Conservation (phyloP, 1,284 basidiomycete species). For the Cryptococcus sp. region DNA sequence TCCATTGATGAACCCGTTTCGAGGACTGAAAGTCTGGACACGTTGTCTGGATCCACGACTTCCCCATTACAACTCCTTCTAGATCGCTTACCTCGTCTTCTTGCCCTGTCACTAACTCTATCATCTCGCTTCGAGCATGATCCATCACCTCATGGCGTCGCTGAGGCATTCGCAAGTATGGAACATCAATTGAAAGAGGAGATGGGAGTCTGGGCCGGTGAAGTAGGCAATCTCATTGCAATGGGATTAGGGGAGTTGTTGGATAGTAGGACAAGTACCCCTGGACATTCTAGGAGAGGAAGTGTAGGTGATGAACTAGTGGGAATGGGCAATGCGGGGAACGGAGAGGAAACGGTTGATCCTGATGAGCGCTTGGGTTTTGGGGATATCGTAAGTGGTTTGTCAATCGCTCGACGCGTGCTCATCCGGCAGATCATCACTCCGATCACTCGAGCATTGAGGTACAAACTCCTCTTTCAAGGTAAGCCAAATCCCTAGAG, state of each 20-base stretch:
- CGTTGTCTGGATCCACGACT: neutral
- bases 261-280: slow-evolving; percentile 7
- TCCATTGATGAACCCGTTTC: too few species aligned
- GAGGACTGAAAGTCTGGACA: too few species aligned
- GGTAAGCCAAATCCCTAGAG: slow-evolving; percentile 6
- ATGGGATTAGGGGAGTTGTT: slow-evolving; percentile 14
- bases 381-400: slow-evolving; percentile 21
- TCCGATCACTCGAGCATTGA: slow-evolving; percentile 26
- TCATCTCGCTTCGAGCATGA: slow-evolving; percentile 25
- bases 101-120: slow-evolving; percentile 16
- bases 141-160: slow-evolving; percentile 24
- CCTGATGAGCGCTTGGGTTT: slow-evolving; percentile 17
- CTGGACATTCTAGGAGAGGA: neutral
- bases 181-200: slow-evolving; percentile 17
- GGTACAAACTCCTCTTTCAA: slow-evolving; percentile 30
- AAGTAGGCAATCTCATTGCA: slow-evolving; percentile 19
- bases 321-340: neutral
- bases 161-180: slow-evolving; percentile 23
- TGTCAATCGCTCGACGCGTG: neutral
- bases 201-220: slow-evolving; percentile 21
- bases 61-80: slow-evolving; percentile 7
- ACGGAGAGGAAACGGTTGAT: neutral
- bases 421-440: slow-evolving; percentile 18
- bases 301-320: neutral
- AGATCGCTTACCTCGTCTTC: slow-evolving; percentile 14